These are phyloP conservation scores for Tardiomyces blankii DNA, from an alignment of 1,139 yeast genomes.

Conservation along the genomic window DNA sequence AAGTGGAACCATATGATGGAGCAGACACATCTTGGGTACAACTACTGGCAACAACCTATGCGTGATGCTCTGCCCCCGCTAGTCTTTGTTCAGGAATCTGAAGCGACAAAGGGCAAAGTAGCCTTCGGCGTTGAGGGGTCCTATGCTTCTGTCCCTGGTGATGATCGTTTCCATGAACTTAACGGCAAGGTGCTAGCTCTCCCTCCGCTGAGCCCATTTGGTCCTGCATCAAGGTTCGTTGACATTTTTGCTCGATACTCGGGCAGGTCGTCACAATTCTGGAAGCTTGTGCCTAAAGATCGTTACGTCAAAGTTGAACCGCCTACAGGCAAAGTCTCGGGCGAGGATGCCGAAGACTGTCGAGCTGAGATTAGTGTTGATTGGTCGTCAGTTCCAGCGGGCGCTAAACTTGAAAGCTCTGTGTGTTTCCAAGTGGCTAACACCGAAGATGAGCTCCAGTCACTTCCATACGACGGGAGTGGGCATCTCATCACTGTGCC, in stretches of 20 bases:
- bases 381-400: constrained; percentile 3
- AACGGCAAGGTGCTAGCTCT: constrained; percentile 5
- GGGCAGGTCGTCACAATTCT: neutral
- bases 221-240: constrained; percentile 1
- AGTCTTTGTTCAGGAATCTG: constrained; percentile 6
- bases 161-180: constrained; percentile 8
- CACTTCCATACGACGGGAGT: neutral
- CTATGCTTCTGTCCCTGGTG: constrained; percentile 11
- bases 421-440: neutral
- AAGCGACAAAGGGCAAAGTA: constrained; percentile 7
- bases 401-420: neutral
- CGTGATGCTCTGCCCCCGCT: constrained; percentile 11
- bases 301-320: constrained; percentile 3
- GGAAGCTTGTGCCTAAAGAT: neutral
- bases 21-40: constrained; percentile 12
- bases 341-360: constrained; percentile 3
- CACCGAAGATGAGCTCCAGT: neutral
- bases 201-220: constrained; percentile 8
- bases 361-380: constrained; percentile 5
- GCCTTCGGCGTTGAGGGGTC: constrained; percentile 9
- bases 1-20: constrained; percentile 15
- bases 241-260: neutral
- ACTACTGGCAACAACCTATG: constrained; percentile 13
- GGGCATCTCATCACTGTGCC: constrained; percentile 1
- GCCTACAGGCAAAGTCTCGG: constrained; percentile 7